Evolutionary conservation across 139 green algal species (phyloP).

Genomic region (Closterium sp.): DNA sequence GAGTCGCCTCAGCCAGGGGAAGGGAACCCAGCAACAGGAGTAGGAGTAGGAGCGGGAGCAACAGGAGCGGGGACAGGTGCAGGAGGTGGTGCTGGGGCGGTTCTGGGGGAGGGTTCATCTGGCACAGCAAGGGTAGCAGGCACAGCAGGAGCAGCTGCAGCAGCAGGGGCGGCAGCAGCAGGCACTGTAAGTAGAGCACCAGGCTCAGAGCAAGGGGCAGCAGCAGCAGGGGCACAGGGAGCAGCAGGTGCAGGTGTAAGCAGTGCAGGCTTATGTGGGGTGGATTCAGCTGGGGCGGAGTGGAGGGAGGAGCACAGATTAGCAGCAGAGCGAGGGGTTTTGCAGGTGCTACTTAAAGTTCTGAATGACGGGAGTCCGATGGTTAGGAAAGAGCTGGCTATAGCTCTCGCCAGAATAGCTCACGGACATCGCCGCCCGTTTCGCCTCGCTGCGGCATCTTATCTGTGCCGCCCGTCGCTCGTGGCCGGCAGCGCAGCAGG

Average conservation of each 20-base stretch:
- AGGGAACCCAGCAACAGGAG: not conserved
- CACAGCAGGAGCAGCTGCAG: not conserved
- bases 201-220: not conserved
- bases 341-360: slow-evolving; percentile 20
- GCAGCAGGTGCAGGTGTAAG: not conserved
- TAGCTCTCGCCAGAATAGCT: slow-evolving; percentile 34
- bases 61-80: not conserved
- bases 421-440: slow-evolving; percentile 31
- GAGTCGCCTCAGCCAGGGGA: not conserved
- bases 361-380: slow-evolving; percentile 41
- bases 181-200: not conserved
- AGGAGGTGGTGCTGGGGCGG: not conserved
- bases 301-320: slow-evolving; percentile 11
- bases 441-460: slow-evolving; percentile 19
- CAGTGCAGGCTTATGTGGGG: not conserved
- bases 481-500: not conserved
- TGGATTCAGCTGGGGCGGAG: slow-evolving; percentile 17
- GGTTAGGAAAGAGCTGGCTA: slow-evolving; percentile 33
- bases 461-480: slow-evolving; percentile 31
- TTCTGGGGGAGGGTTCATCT: not conserved
- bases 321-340: slow-evolving; percentile 15
- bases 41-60: not conserved
- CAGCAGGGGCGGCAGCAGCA: not conserved
- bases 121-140: not conserved
- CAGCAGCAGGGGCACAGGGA: not conserved